Evolutionary conservation across 116 monocot genomes (phyloP).

Genomic region (Cymodocea nodosa): DNA sequence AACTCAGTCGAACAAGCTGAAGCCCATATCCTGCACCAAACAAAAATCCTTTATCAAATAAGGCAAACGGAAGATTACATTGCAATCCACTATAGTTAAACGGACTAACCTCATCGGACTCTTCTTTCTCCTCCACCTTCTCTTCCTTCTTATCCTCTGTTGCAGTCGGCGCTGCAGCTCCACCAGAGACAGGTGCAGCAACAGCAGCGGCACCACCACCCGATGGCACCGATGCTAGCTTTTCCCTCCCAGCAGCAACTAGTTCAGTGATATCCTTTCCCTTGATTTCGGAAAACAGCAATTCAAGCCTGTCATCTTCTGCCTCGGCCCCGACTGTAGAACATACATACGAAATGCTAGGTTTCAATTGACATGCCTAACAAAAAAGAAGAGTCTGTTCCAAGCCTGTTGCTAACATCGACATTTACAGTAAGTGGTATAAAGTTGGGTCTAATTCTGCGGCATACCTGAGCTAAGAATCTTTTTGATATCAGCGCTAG

Average conservation of each 20-base stretch:
- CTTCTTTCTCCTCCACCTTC: slow-evolving; percentile 42
- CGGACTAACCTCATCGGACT: slow-evolving; percentile 31
- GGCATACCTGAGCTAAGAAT: slow-evolving; percentile 25
- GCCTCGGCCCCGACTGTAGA: slow-evolving; percentile 31
- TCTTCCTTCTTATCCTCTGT: slow-evolving; percentile 41
- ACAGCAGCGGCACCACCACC: slow-evolving; percentile 34
- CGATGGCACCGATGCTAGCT: slow-evolving; percentile 34
- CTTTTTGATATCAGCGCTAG: slow-evolving; percentile 11
- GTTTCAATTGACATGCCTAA: no score
- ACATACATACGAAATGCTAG: no score
- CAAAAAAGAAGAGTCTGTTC: no score
- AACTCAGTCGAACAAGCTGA: slow-evolving; percentile 25
- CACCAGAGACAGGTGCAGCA: slow-evolving; percentile 26
- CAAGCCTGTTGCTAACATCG: no score
- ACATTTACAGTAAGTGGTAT: no score
- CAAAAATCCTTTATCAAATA: no score
- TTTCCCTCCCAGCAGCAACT: slow-evolving; percentile 30
- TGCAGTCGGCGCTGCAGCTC: slow-evolving; percentile 31
- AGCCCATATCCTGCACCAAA: no score
- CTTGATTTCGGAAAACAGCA: slow-evolving; percentile 25
- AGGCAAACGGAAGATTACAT: no score
- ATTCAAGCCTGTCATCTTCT: slow-evolving; percentile 24
- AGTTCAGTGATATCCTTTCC: slow-evolving; percentile 35
- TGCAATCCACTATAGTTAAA: no score
- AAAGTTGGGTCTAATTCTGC: no score